Evolutionary conservation across 2,329 filamentous ascomycete species (phyloP).

Genomic region (Sarocladium brachiariae): DNA sequence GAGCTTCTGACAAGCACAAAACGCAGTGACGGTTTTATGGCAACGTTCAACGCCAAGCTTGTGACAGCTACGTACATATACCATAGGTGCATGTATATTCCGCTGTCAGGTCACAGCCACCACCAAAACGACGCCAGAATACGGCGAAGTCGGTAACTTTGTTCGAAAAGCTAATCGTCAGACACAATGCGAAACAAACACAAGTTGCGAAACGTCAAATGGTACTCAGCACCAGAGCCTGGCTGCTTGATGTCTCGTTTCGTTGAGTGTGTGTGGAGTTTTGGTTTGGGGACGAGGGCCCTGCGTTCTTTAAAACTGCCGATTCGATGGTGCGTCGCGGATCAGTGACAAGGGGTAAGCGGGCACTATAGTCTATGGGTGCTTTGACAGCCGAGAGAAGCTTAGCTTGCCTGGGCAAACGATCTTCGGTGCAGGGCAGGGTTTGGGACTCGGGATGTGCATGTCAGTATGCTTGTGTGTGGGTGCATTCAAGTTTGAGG

Average conservation of each 20-base stretch:
- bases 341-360: conserved; percentile 2
- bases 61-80: too few relatives aligned
- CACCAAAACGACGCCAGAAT: not conserved
- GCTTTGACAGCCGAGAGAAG: not conserved
- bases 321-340: conserved; percentile 6
- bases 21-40: too few relatives aligned
- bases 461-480: not conserved
- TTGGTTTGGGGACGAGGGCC: not conserved
- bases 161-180: conserved; percentile 4
- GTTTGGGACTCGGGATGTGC: too few relatives aligned
- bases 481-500: not conserved
- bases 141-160: not conserved
- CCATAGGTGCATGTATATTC: not conserved
- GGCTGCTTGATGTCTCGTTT: not conserved
- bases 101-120: not conserved
- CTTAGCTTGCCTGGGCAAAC: not conserved
- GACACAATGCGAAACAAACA: conserved; percentile 7
- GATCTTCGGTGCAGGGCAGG: conserved; percentile 4
- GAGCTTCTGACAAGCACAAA: too few relatives aligned
- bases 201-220: not conserved
- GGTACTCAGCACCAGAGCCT: not conserved
- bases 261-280: not conserved
- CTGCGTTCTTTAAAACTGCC: conserved; percentile 3
- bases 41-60: not conserved
- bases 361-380: not conserved